Evolutionary conservation across 2,329 filamentous ascomycete species (phyloP).

Genomic region (Amesomyces nigricolor): DNA sequence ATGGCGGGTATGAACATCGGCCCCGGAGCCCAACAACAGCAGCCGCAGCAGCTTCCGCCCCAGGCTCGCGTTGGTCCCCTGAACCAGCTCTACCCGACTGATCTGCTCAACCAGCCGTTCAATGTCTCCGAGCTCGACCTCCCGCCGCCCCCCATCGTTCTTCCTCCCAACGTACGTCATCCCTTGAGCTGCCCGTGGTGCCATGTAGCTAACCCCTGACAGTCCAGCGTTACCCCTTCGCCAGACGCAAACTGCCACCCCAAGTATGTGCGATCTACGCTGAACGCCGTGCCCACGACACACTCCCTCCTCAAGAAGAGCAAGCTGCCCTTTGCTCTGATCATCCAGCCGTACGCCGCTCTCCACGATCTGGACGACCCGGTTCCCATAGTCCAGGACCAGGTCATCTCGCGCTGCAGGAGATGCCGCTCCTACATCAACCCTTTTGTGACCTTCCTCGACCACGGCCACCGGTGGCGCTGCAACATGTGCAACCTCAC

Average conservation of each 20-base stretch:
- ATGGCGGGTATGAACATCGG: slow-evolving; percentile 84
- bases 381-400: slow-evolving; percentile 88
- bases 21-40: slow-evolving; percentile 51
- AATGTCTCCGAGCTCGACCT: slow-evolving; percentile 89
- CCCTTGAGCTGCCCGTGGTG: background rate
- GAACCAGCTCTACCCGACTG: slow-evolving; percentile 88
- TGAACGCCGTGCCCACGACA: slow-evolving; percentile 90
- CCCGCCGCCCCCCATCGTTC: slow-evolving; percentile 81
- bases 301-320: slow-evolving; percentile 94
- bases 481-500: slow-evolving; percentile 99
- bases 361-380: slow-evolving; percentile 90
- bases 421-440: slow-evolving; percentile 97
- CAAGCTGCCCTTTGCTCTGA: slow-evolving; percentile 86
- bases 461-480: slow-evolving; percentile 95
- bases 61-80: slow-evolving; percentile 48
- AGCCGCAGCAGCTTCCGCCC: slow-evolving; percentile 49
- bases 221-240: slow-evolving; percentile 88
- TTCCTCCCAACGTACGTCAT: slow-evolving; percentile 80
- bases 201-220: slow-evolving; percentile 34
- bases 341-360: slow-evolving; percentile 91
- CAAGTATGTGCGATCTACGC: slow-evolving; percentile 90
- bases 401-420: slow-evolving; percentile 93
- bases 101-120: slow-evolving; percentile 88
- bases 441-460: slow-evolving; percentile 91
- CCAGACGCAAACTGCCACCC: slow-evolving; percentile 85